Evolutionary conservation across 108 stramenopile genomes (phyloP), one percentile per base, ranked within the genome.

Genomic region (Pseudonitzschia delicatissima): DNA sequence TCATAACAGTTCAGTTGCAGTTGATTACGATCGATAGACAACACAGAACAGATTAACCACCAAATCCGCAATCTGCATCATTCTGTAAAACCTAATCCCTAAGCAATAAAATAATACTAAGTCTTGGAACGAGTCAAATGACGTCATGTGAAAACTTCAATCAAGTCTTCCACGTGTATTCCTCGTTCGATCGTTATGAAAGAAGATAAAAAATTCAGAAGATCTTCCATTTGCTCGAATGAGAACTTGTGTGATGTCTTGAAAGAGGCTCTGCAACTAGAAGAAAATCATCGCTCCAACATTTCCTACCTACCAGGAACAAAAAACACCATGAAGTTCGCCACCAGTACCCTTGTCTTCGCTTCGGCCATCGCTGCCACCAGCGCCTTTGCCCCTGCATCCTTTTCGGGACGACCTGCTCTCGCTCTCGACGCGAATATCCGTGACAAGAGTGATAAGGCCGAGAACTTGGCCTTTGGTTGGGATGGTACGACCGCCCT

Each of bases 401-500:
- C 53, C 12, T 5, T 18, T 17, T 27, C 53, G n/a, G 31, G 29
- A 33, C 15, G 31, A 55, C 29, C 17, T 55, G 28, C 53, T 28
- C 5, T 33, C 17, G 3, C 53, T 4, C 59, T 83, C 53, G 57
- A 66, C n/a, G 90, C 85, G 45, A 82, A 96, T 60, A 92, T 92
- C 55, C 84, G 91, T 36, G 71, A 64, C 32, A 71, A 82, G 36
- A 71, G 85, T 26, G 76, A 87, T 36, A 88, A 88, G 69, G 45
- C 82, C 48, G 57, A 90, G 20, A 84, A 81, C 21, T 79, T 92
- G 32, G 82, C 49, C 13, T 70, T 73, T 48, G 82, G 91, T 20
- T 93, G 92, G 92, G 92, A 93, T 66, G 92, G 92, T 34, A 87
- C 92, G 18, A 88, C 88, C 17, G 87, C 92, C 8, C 77, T 87